These are phyloP conservation scores for Petrea volubilis DNA, from an alignment of 257 asterid genomes.

Conservation along the genomic window DNA sequence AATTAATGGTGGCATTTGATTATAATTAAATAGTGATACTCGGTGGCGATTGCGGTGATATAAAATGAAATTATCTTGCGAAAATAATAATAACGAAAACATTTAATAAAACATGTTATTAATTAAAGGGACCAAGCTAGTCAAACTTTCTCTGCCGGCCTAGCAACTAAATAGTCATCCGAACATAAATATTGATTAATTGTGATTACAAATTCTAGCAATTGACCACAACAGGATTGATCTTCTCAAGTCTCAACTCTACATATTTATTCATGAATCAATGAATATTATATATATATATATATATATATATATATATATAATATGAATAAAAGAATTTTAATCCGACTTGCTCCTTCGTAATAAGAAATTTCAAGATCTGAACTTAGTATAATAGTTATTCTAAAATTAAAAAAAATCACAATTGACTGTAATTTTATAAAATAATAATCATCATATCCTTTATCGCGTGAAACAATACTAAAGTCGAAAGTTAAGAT, in stretches of 20 bases:
- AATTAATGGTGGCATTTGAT: too few relatives aligned
- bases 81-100: too few relatives aligned
- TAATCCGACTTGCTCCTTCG: too few relatives aligned
- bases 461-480: not conserved
- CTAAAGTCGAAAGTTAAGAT: not conserved
- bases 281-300: too few relatives aligned
- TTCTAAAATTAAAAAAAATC: not conserved
- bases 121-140: not conserved
- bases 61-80: too few relatives aligned
- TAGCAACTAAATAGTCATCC: conserved; percentile 1
- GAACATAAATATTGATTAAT: not conserved
- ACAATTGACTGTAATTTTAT: not conserved
- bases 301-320: too few relatives aligned
- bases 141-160: not conserved
- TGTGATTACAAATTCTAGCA: not conserved
- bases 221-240: too few relatives aligned
- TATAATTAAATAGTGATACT: too few relatives aligned
- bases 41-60: too few relatives aligned
- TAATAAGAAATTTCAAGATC: not conserved
- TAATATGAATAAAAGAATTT: too few relatives aligned
- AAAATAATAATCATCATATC: not conserved
- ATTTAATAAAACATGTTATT: not conserved
- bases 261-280: too few relatives aligned
- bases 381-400: not conserved
- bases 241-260: too few relatives aligned